Evolutionary conservation across 129 eudicot genomes (phyloP).

Genomic region (Erigeron canadensis): DNA sequence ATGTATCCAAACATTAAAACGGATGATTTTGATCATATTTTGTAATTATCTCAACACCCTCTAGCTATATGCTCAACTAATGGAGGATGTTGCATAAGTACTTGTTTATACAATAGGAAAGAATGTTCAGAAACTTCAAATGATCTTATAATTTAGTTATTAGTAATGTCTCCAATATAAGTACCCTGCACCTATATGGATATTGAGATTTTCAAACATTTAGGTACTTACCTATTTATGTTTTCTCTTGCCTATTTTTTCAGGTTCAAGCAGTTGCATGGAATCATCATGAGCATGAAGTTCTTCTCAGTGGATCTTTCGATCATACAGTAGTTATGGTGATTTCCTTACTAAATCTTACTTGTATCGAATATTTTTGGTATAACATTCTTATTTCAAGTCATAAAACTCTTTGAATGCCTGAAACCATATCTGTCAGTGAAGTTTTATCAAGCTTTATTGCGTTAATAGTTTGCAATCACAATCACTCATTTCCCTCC

Average conservation of each 20-base stretch:
- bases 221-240: background rate
- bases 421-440: background rate
- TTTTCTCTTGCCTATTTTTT: background rate
- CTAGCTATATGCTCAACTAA: background rate
- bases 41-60: too few relatives aligned
- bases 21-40: too few relatives aligned
- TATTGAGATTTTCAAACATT: too few relatives aligned
- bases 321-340: conserved; percentile 94
- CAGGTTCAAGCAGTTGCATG: conserved; percentile 97
- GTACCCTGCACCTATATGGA: too few relatives aligned
- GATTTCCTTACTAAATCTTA: conserved; percentile 13
- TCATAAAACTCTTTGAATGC: conserved; percentile 6
- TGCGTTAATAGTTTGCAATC: background rate
- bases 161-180: too few relatives aligned
- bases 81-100: background rate
- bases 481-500: background rate
- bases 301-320: conserved; percentile 90
- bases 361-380: background rate
- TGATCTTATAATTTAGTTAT: too few relatives aligned
- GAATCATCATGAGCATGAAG: conserved; percentile 66
- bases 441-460: background rate
- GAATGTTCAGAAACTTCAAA: too few relatives aligned
- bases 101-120: background rate
- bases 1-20: too few relatives aligned
- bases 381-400: background rate